These are phyloP conservation scores for Yamadazyma taylorii DNA, from an alignment of 1,139 yeast species.

Conservation along the genomic window DNA sequence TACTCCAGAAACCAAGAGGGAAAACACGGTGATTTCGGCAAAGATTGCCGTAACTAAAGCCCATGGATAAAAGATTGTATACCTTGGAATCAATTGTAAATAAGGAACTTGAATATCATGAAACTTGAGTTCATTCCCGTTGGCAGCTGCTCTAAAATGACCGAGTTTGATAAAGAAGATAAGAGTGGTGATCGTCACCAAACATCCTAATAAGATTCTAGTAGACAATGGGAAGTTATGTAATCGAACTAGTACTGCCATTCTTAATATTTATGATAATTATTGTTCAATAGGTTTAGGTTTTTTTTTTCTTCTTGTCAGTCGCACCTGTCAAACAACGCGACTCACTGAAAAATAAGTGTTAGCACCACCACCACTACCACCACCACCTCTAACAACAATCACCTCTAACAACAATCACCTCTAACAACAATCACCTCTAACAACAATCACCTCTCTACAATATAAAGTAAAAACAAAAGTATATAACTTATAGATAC, in stretches of 20 bases:
- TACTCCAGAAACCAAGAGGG: conserved; percentile 47
- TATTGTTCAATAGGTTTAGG: too few relatives aligned
- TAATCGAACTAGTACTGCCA: conserved; percentile 14
- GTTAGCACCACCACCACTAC: too few relatives aligned
- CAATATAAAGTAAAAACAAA: neutral
- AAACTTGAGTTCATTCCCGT: conserved; percentile 18
- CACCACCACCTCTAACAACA: too few relatives aligned
- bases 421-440: too few relatives aligned
- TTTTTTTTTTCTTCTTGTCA: too few relatives aligned
- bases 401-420: too few relatives aligned
- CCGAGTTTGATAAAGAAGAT: conserved; percentile 31
- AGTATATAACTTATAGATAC: conserved; percentile 1
- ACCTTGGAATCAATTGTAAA: conserved; percentile 69
- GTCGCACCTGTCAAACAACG: too few relatives aligned
- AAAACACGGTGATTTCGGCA: conserved; percentile 60
- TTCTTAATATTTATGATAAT: too few relatives aligned
- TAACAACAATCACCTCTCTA: too few relatives aligned
- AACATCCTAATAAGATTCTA: conserved; percentile 27
- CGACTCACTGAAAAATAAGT: too few relatives aligned
- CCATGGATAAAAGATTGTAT: conserved; percentile 69
- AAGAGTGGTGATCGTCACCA: conserved; percentile 23
- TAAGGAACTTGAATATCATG: conserved; percentile 54
- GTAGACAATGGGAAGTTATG: conserved; percentile 28
- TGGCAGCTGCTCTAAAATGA: conserved; percentile 34
- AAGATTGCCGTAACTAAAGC: conserved; percentile 70